A percentile compares a stretch with the other conserved stretches of the same genome.
Conservation (phyloP, 345 rosid genomes). For the Erodium maritimum region DNA sequence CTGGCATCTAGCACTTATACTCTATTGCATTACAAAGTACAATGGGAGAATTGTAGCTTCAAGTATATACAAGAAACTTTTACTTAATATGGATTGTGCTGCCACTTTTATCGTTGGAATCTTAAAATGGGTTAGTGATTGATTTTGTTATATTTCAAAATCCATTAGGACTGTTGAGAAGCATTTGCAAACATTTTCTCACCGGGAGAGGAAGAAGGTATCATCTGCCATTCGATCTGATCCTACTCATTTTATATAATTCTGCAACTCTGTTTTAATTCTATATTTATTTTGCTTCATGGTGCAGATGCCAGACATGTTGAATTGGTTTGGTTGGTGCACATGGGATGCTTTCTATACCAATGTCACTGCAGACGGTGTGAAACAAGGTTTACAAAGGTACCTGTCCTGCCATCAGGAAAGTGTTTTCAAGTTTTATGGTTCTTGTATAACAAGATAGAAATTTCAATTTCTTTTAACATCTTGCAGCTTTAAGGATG, state of each 20-base stretch:
- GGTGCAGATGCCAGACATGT: conserved; percentile 48
- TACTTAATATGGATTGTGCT: not conserved
- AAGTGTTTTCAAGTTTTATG: not conserved
- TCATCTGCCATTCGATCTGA: no score
- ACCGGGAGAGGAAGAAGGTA: conserved; percentile 53
- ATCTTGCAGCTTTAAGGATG: conserved; percentile 36
- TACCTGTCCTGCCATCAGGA: conserved; percentile 5
- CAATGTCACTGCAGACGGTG: conserved; percentile 42
- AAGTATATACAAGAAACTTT: not conserved
- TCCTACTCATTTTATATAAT: not conserved
- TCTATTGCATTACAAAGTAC: not conserved
- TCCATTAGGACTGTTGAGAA: conserved; percentile 37
- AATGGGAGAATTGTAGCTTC: not conserved
- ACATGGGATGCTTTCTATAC: conserved; percentile 75
- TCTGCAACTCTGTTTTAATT: conserved; percentile 4
- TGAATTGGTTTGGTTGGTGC: conserved; percentile 77
- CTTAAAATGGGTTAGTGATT: no score
- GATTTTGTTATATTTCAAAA: not conserved
- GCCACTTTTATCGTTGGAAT: no score
- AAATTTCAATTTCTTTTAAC: not conserved
- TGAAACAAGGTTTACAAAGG: conserved; percentile 50
- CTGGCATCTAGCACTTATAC: not conserved
- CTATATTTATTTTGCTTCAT: not conserved
- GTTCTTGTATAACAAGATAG: not conserved
- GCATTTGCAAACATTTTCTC: conserved; percentile 49